Base-by-base conservation (phyloP, 2,329 filamentous ascomycete species). In the Aspergillus floridensis region DNA sequence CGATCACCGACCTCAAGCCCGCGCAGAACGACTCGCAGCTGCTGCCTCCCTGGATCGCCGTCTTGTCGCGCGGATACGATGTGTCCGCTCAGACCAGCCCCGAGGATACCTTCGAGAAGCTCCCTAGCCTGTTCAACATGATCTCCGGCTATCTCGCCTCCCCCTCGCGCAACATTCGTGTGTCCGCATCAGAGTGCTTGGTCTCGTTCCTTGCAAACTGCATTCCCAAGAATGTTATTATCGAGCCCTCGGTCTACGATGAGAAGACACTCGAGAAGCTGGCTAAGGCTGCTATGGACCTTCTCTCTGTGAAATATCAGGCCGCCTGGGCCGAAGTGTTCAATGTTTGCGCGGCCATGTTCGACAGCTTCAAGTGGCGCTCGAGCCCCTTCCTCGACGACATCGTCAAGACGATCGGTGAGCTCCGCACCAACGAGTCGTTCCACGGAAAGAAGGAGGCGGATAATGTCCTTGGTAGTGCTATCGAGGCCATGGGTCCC, bases 381-480 rank as follows among this genome's bases (percentile, higher is more conserved):
- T 87, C 93, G 2, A 84, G 89, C 67, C 92, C 93, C 5, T 88
- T 92, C 61, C 81, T 98, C 63, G 81, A 87, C 50, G 87, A 88
- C 57, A 85, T 95, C 49, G 86, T 93, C 62, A 89, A 87, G 72
- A 88, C 85, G 2, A 83, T 99, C 58, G 95, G 95, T 46, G 93
- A 96, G 63, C 84, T 99, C 56, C 89, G 95, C 60, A 86, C 89
- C 61, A 96, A 92, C 68, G 88, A 95, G 24, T 89, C 92, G 0
- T 99, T 99, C 76, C 83, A 88, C 59, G 92, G 92, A 56, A 99
- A 98, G 80, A 96, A 96, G 75, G 90, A 98, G 72, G 93, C 93
- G 1, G 95, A 99, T 69, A 87, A 90, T 58, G 89, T 99, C 10
- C 86, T 99, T 52, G 91, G 92, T 16, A 90, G 90, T 70, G 95